Conservation (phyloP, 2,329 filamentous ascomycete genomes). For the Penicillium frequentans region DNA sequence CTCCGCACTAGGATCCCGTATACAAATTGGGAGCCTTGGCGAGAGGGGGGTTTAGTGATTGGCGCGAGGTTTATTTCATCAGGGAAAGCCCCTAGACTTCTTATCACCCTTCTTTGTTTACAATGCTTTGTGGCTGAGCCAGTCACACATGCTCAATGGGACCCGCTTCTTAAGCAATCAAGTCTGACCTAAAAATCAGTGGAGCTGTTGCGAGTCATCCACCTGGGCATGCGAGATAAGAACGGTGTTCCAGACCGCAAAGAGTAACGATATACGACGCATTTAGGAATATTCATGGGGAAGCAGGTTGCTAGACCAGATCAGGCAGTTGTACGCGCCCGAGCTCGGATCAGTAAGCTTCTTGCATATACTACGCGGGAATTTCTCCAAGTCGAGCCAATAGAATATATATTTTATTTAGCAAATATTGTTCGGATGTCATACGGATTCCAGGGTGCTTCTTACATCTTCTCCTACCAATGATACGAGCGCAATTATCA, state of each 20-base stretch:
- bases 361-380: neutral
- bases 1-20: neutral
- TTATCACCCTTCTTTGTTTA: neutral
- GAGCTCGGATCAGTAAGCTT: constrained; percentile 4
- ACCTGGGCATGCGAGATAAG: neutral
- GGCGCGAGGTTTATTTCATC: neutral
- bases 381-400: no score
- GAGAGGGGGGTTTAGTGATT: neutral
- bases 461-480: no score
- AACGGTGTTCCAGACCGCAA: neutral
- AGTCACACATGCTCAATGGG: neutral
- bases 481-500: no score
- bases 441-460: no score
- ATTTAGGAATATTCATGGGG: neutral
- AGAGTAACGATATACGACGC: neutral
- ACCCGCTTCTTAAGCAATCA: neutral
- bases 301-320: neutral
- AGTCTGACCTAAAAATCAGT: neutral
- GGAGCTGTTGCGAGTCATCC: neutral
- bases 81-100: neutral
- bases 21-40: neutral
- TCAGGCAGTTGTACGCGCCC: neutral
- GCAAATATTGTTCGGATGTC: no score
- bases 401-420: no score
- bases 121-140: neutral